Evolutionary conservation across 768 basidiomycete species (phyloP), one percentile per base, ranked within the genome.

Genomic region (Clathrus columnatus): DNA sequence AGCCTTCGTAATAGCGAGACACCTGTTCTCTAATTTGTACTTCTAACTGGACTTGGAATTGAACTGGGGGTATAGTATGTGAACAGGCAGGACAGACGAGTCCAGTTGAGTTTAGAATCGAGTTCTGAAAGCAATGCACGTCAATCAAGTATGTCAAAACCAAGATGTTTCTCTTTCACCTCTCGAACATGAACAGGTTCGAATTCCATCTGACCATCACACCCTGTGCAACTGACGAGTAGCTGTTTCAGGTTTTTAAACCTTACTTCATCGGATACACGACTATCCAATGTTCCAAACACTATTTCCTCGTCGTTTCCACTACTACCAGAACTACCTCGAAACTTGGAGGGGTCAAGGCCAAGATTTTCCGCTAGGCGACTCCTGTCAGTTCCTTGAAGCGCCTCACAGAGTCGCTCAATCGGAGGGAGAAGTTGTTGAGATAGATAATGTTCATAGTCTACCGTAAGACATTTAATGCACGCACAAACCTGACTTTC

Each of bases 301-400:
- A 77, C 71, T 41, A 87, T 91, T 26, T 85, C 82, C 0, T 68
- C 57, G 23, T 73, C 74, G 8, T 69, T 70, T 7, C 54, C 46
- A 36, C 36, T n/a, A 11, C n/a, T 36, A 0, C 70, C 65, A 2
- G 70, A 53, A 57, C 71, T 63, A 61, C 51, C 63, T 54, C 71
- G 75, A 61, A 79, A 86, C 20, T 80, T 77, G 16, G 68, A 67
- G n/a, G 87, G 78, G 65, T 82, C 79, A 56, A 82, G 69, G 16
- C 85, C 95, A 5, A 99, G 81, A 67, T 92, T 97, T 72, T 98
- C 95, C 0, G 96, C 96, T 20, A 99, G 72, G 30, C 94, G 80
- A 6, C 93, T 75, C 24, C 90, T 80, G 62, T 98, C 95, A 0
- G 94, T 97, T 6, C 94, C 95, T 62, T 96, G 91, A 45, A 99